Conservation (phyloP, 2,329 filamentous ascomycete genomes). For the Talaromyces amestolkiae region DNA sequence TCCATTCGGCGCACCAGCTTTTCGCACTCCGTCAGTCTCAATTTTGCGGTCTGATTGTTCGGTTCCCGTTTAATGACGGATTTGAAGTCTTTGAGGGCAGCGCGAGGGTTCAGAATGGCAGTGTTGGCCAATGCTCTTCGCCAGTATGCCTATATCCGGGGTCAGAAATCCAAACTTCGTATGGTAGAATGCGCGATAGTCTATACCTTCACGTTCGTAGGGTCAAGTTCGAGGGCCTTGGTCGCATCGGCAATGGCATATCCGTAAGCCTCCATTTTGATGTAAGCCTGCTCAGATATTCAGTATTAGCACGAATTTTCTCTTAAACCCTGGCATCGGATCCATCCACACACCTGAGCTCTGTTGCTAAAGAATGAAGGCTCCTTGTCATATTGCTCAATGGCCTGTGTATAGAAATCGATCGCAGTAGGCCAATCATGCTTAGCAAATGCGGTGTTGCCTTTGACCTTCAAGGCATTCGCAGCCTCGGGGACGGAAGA, state of each 20-base stretch:
- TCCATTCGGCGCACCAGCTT: slow-evolving; percentile 89
- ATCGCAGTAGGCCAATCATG: slow-evolving; percentile 85
- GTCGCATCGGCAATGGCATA: slow-evolving; percentile 89
- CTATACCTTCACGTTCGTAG: slow-evolving; percentile 78
- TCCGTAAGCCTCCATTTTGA: slow-evolving; percentile 93
- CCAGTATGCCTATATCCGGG: slow-evolving; percentile 72
- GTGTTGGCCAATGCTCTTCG: slow-evolving; percentile 87
- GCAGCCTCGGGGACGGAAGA: slow-evolving; percentile 62
- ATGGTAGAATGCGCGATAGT: not conserved
- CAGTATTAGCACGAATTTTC: slow-evolving; percentile 16
- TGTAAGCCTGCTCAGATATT: slow-evolving; percentile 65
- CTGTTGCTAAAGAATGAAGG: slow-evolving; percentile 92
- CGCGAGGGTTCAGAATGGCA: slow-evolving; percentile 82
- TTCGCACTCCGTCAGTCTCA: slow-evolving; percentile 89
- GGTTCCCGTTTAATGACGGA: slow-evolving; percentile 85
- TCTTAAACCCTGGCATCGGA: not conserved
- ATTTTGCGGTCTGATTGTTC: slow-evolving; percentile 81
- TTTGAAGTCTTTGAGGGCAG: slow-evolving; percentile 89
- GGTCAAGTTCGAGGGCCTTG: slow-evolving; percentile 85
- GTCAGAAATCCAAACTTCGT: not conserved
- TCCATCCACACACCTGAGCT: slow-evolving; percentile 68
- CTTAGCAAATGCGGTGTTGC: slow-evolving; percentile 85
- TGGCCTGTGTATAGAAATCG: slow-evolving; percentile 82
- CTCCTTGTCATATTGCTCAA: slow-evolving; percentile 76
- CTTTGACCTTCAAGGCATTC: slow-evolving; percentile 82